Percentiles rank a stretch among this genome's conserved stretches.
These are phyloP conservation scores for Septoria linicola DNA, from an alignment of 2,329 filamentous ascomycete species.

Conservation along the genomic window DNA sequence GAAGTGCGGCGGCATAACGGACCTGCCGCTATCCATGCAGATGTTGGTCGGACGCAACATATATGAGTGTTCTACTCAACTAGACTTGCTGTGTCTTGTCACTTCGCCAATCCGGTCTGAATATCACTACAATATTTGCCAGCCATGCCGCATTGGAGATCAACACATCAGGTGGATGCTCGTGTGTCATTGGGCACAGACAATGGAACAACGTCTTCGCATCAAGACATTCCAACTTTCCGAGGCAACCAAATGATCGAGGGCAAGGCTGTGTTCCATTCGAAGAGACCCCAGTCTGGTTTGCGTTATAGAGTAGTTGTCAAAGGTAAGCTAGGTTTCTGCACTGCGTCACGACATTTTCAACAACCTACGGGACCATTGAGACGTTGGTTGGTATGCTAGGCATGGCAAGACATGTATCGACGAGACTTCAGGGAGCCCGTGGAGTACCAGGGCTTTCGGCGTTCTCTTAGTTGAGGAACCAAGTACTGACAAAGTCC, in stretches of 20 bases:
- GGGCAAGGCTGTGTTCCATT: conserved; percentile 15
- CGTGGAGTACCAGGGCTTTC: too few relatives aligned
- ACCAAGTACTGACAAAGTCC: not conserved
- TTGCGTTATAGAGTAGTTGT: conserved; percentile 16
- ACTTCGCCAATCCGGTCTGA: too few relatives aligned
- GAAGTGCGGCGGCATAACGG: too few relatives aligned
- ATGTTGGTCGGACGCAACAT: too few relatives aligned
- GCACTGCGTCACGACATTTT: not conserved
- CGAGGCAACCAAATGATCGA: conserved; percentile 13
- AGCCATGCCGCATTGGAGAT: conserved; percentile 12
- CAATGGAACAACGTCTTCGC: not conserved
- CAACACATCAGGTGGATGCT: conserved; percentile 8
- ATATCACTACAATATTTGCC: not conserved
- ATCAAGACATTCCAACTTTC: conserved; percentile 6
- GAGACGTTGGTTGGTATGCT: too few relatives aligned
- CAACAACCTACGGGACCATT: too few relatives aligned
- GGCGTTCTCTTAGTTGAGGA: too few relatives aligned
- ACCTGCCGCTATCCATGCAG: too few relatives aligned
- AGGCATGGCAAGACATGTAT: too few relatives aligned
- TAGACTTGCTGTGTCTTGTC: too few relatives aligned
- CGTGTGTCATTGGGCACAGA: not conserved
- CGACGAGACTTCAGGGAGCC: too few relatives aligned
- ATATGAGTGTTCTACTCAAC: too few relatives aligned
- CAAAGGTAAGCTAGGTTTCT: conserved; percentile 1
- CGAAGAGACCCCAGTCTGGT: conserved; percentile 15